Percentiles rank a stretch among this genome's conserved stretches.
Evolutionary conservation across 139 green algal species (phyloP).

Genomic region (Coelastrella sp.): DNA sequence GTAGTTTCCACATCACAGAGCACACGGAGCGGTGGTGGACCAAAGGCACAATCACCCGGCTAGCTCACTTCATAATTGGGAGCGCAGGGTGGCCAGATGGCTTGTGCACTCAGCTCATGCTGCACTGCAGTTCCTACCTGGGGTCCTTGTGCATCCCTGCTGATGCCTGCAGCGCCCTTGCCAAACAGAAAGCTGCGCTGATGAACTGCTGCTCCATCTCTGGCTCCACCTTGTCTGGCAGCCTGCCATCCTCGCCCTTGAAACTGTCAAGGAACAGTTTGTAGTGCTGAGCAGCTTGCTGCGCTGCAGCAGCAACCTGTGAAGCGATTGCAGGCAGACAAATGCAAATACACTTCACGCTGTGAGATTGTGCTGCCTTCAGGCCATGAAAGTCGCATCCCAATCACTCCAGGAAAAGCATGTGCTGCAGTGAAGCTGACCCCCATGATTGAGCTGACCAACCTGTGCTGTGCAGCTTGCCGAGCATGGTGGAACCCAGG

Average conservation of each 20-base stretch:
- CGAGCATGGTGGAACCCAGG: no score
- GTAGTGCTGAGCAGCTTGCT: conserved; percentile 54
- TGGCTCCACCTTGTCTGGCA: conserved; percentile 46
- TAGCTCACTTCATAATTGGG: no score
- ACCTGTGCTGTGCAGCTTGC: no score
- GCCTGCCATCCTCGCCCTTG: neutral
- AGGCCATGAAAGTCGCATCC: no score
- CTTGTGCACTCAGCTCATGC: neutral
- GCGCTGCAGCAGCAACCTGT: conserved; percentile 36
- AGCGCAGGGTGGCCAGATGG: no score
- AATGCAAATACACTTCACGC: neutral
- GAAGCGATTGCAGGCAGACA: neutral
- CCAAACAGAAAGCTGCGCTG: conserved; percentile 63
- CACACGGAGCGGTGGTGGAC: no score
- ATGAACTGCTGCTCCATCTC: conserved; percentile 66
- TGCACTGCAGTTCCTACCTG: conserved; percentile 4
- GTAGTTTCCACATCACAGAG: no score
- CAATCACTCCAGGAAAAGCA: no score
- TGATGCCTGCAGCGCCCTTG: conserved; percentile 56
- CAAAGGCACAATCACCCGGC: no score
- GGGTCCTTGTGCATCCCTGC: neutral
- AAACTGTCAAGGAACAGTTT: conserved; percentile 62
- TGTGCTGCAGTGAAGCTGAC: no score
- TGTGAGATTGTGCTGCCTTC: no score
- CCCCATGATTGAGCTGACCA: no score